Evolutionary conservation across 495 filamentous ascomycete species (phyloP).

Genomic region (Neurospora hispaniola): DNA sequence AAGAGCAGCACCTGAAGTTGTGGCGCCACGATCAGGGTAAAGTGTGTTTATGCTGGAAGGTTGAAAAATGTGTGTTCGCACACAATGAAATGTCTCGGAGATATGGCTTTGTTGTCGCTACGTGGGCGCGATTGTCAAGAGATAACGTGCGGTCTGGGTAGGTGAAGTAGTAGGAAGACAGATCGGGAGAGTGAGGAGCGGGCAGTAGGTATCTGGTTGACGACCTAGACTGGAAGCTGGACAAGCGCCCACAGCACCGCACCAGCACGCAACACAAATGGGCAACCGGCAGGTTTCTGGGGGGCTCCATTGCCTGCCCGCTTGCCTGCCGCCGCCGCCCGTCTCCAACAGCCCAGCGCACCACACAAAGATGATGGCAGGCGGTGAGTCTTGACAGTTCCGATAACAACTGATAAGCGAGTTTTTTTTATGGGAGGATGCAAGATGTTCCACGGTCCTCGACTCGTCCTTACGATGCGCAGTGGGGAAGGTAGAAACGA

Average conservation of each 20-base stretch:
- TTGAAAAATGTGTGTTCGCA: neutral
- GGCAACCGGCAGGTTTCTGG: conserved; percentile 5
- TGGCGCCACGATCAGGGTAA: conserved; percentile 7
- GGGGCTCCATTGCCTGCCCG: conserved; percentile 15
- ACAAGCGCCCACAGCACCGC: conserved; percentile 11
- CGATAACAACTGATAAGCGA: conserved; percentile 26
- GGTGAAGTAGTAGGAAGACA: neutral
- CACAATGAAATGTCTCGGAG: neutral
- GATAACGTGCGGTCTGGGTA: neutral
- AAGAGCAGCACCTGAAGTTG: conserved; percentile 4
- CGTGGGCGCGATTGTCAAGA: conserved; percentile 11
- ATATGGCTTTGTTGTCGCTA: neutral
- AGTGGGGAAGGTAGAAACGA: neutral
- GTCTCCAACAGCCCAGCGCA: neutral
- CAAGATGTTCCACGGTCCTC: conserved; percentile 2
- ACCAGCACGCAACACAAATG: conserved; percentile 14
- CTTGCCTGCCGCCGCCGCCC: conserved; percentile 7
- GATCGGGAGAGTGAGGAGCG: conserved; percentile 2
- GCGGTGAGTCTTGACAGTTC: conserved; percentile 18
- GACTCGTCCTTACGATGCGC: conserved; percentile 1
- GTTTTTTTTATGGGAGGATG: conserved; percentile 14
- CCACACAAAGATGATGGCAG: neutral
- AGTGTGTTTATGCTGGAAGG: neutral
- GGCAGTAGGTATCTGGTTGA: conserved; percentile 1
- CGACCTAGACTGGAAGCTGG: conserved; percentile 10